Conservation (phyloP, 2,329 filamentous ascomycete genomes). For the Fusarium decemcellulare region DNA sequence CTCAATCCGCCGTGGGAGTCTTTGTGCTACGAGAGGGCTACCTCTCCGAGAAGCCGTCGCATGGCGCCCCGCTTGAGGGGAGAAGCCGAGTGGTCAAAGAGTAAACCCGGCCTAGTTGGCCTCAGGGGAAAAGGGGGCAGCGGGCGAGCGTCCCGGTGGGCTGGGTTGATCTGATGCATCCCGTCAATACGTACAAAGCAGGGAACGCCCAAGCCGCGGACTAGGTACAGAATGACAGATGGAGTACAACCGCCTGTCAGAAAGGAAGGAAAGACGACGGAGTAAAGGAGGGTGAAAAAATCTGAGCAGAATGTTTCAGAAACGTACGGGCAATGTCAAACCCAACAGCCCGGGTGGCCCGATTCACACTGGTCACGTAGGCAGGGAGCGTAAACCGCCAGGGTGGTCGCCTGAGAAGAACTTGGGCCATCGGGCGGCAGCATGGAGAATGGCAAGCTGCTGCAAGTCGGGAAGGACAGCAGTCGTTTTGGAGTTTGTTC, state of each 20-base stretch:
- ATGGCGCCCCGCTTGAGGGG: slow-evolving; percentile 49
- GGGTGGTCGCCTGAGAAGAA: slow-evolving; percentile 9
- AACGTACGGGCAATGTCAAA: slow-evolving; percentile 27
- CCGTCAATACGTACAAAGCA: slow-evolving; percentile 39
- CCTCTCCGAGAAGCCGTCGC: slow-evolving; percentile 42
- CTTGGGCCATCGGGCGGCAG: slow-evolving; percentile 1
- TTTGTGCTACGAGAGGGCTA: slow-evolving; percentile 43
- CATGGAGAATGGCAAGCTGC: slow-evolving; percentile 12
- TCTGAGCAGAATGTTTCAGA: slow-evolving; percentile 38
- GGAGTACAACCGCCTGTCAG: slow-evolving; percentile 21
- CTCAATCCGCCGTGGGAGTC: slow-evolving; percentile 31
- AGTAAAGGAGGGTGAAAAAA: slow-evolving; percentile 23
- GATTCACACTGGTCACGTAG: slow-evolving; percentile 37
- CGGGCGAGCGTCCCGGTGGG: slow-evolving; percentile 47
- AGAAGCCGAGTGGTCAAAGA: slow-evolving; percentile 46
- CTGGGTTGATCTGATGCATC: slow-evolving; percentile 51
- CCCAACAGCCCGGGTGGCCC: slow-evolving; percentile 37
- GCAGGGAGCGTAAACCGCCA: slow-evolving; percentile 31
- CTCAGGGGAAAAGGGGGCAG: slow-evolving; percentile 48
- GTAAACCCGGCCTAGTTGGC: slow-evolving; percentile 34
- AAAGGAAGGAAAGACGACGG: slow-evolving; percentile 27
- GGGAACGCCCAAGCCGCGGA: slow-evolving; percentile 33
- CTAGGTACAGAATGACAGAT: slow-evolving; percentile 41
- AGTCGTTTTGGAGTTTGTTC: slow-evolving; percentile 5
- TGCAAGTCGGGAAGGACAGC: slow-evolving; percentile 31